A percentile compares a stretch with the other conserved stretches of the same genome.
Evolutionary conservation across 768 basidiomycete genomes (phyloP).

Genomic region (Xerocomellus amylosporus): DNA sequence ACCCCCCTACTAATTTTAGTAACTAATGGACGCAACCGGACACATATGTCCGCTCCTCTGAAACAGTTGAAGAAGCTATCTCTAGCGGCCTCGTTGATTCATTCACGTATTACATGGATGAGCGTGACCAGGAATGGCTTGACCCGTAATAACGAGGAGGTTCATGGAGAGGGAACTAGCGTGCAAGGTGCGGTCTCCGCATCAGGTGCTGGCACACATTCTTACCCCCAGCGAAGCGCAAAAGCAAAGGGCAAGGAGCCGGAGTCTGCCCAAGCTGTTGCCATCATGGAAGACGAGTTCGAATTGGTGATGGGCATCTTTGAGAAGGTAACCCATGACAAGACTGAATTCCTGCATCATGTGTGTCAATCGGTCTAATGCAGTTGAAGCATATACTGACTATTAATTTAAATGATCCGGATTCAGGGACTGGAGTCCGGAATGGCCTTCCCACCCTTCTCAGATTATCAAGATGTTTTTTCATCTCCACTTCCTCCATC

Average conservation of each 20-base stretch:
- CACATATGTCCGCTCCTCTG: conserved; percentile 79
- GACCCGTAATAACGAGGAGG: conserved; percentile 86
- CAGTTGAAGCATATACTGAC: too few relatives aligned
- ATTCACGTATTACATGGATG: conserved; percentile 92
- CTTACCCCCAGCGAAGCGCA: conserved; percentile 55
- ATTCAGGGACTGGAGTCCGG: too few relatives aligned
- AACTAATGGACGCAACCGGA: conserved; percentile 73
- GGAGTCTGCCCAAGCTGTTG: conserved; percentile 58
- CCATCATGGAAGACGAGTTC: conserved; percentile 87
- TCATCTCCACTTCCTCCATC: conserved; percentile 51
- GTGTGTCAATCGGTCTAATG: too few relatives aligned
- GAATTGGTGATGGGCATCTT: conserved; percentile 39
- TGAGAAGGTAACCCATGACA: too few relatives aligned
- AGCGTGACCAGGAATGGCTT: conserved; percentile 93
- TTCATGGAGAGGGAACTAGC: conserved; percentile 84
- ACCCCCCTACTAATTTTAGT: too few relatives aligned
- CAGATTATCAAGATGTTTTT: conserved; percentile 70
- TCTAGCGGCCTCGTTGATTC: conserved; percentile 63
- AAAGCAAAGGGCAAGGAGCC: conserved; percentile 87
- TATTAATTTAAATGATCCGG: too few relatives aligned
- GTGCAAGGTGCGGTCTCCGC: conserved; percentile 65
- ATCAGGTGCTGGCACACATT: conserved; percentile 49
- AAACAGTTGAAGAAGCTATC: conserved; percentile 78
- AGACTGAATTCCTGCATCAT: too few relatives aligned
- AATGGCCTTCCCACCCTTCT: conserved; percentile 41